These are phyloP conservation scores for Neltuma alba DNA, from an alignment of 306 rosid genomes.

Conservation along the genomic window DNA sequence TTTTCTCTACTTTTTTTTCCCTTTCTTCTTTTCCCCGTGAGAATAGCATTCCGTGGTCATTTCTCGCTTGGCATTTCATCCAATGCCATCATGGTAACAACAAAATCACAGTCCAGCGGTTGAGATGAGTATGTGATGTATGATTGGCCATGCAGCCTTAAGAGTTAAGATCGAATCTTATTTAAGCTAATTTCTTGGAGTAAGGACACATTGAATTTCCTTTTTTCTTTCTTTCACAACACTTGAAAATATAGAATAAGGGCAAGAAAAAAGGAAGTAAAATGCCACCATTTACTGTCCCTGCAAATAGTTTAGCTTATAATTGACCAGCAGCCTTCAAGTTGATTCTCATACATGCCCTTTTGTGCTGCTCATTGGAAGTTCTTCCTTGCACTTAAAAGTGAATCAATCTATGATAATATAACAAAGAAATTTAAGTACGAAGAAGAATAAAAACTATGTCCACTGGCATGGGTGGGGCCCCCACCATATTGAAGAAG, in stretches of 20 bases:
- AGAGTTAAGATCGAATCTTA: background rate
- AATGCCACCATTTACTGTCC: background rate
- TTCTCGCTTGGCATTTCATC: slow-evolving; percentile 53
- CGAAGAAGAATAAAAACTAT: slow-evolving; percentile 32
- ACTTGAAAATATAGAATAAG: too few species aligned
- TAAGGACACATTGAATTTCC: background rate
- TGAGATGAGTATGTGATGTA: background rate
- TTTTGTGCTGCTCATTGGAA: slow-evolving; percentile 28
- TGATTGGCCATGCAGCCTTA: background rate
- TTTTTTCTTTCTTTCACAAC: background rate
- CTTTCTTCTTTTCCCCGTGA: slow-evolving; percentile 29
- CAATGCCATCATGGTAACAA: slow-evolving; percentile 44
- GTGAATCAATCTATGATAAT: slow-evolving; percentile 33
- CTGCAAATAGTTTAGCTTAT: slow-evolving; percentile 27
- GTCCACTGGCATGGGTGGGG: slow-evolving; percentile 36
- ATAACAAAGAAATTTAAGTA: slow-evolving; percentile 45
- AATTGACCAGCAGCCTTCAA: slow-evolving; percentile 37
- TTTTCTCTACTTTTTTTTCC: slow-evolving; percentile 7
- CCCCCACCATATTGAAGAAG: slow-evolving; percentile 21
- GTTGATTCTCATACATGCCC: slow-evolving; percentile 13
- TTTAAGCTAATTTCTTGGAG: background rate
- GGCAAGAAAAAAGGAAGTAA: background rate
- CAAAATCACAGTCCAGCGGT: slow-evolving; percentile 16
- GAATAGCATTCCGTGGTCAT: slow-evolving; percentile 83
- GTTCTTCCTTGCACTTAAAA: slow-evolving; percentile 37